Conservation (phyloP, 805 yeast species). For the Blastobotrys robertii region DNA sequence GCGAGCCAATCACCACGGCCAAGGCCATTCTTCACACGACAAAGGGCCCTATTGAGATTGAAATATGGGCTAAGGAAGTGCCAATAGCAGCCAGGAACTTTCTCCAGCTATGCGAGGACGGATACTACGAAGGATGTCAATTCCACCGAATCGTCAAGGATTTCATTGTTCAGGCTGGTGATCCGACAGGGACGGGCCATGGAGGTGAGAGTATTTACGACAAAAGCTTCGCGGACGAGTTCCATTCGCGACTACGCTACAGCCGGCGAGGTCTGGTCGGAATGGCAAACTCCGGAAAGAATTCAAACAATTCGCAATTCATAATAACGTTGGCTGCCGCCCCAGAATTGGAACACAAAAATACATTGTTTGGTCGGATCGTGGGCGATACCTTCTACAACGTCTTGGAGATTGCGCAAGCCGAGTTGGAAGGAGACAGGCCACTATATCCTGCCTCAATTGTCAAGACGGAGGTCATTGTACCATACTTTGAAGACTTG, state of each 20-base stretch:
- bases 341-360: slow-evolving; percentile 35
- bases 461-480: slow-evolving; percentile 32
- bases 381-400: slow-evolving; percentile 45
- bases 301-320: slow-evolving; percentile 32
- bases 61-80: slow-evolving; percentile 60
- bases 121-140: slow-evolving; percentile 31
- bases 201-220: slow-evolving; percentile 23
- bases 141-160: slow-evolving; percentile 34
- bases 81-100: slow-evolving; percentile 42
- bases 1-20: slow-evolving; percentile 21
- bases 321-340: slow-evolving; percentile 41
- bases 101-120: slow-evolving; percentile 38
- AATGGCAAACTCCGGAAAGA: slow-evolving; percentile 32
- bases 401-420: slow-evolving; percentile 39
- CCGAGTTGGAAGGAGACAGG: slow-evolving; percentile 33
- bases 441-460: slow-evolving; percentile 48
- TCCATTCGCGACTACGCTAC: slow-evolving; percentile 42
- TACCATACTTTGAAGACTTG: slow-evolving; percentile 42
- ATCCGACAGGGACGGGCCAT: slow-evolving; percentile 26
- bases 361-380: slow-evolving; percentile 48
- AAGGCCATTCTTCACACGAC: slow-evolving; percentile 46
- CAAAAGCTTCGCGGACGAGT: slow-evolving; percentile 32
- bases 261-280: slow-evolving; percentile 48
- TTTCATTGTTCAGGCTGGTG: slow-evolving; percentile 33
- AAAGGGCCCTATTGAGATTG: slow-evolving; percentile 50